phyloP scores from a whole-genome alignment of 352 stramenopile species.

The Vaucheria bursata region DNA sequence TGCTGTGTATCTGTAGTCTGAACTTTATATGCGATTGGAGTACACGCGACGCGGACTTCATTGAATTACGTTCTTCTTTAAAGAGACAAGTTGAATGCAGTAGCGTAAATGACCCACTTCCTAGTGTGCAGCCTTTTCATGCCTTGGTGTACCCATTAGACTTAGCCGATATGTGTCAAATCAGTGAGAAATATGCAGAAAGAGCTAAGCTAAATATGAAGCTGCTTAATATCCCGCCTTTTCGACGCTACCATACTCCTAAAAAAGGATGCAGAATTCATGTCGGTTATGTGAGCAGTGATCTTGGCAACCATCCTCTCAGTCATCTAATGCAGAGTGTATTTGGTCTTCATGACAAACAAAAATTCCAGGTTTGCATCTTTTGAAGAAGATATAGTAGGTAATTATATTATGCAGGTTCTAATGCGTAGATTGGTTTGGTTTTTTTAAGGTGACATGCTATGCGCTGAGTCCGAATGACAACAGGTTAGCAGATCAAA shows the following conservation, averaged over 20 bases:
- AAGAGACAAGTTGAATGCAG: constrained; percentile 17
- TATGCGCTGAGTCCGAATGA: constrained; percentile 70
- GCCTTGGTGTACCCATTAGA: constrained; percentile 75
- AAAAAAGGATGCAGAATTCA: constrained; percentile 6
- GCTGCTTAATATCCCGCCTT: constrained; percentile 64
- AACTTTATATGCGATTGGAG: constrained; percentile 82
- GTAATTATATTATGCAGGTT: neutral
- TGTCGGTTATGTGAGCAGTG: constrained; percentile 70
- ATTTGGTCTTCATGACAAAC: constrained; percentile 74
- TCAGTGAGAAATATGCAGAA: constrained; percentile 56
- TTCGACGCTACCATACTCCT: constrained; percentile 46
- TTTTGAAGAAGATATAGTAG: neutral
- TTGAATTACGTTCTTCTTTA: constrained; percentile 51
- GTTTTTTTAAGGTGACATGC: constrained; percentile 59
- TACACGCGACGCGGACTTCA: constrained; percentile 63
- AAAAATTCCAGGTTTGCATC: constrained; percentile 61
- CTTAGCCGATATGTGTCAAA: constrained; percentile 47
- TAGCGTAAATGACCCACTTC: constrained; percentile 48
- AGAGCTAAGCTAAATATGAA: constrained; percentile 71
- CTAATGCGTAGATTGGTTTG: neutral
- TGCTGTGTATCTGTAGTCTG: constrained; percentile 53
- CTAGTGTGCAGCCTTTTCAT: constrained; percentile 82
- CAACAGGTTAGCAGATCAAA: constrained; percentile 33
- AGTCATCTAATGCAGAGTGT: constrained; percentile 79
- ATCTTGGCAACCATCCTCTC: constrained; percentile 80